Evolutionary conservation across 257 asterid species (phyloP).

Genomic region (Paulownia fortunei): DNA sequence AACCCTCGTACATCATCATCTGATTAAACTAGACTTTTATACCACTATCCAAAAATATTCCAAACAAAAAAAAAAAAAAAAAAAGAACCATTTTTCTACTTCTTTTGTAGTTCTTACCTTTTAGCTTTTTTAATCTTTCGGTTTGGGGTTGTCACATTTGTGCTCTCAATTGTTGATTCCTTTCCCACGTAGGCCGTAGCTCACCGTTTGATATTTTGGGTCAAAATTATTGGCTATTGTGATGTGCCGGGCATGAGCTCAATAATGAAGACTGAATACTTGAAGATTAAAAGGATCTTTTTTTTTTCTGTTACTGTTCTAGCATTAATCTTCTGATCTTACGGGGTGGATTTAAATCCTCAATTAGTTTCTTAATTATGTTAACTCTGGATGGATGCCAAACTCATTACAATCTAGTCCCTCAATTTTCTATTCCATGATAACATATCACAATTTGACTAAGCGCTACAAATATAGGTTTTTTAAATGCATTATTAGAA

Average conservation of each 20-base stretch:
- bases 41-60: not conserved
- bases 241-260: not conserved
- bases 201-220: slow-evolving; percentile 15
- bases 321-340: no score
- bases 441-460: no score
- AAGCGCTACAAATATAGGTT: no score
- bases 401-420: no score
- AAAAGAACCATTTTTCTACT: not conserved
- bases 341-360: no score
- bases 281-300: not conserved
- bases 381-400: no score
- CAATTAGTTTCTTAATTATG: no score
- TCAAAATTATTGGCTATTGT: slow-evolving; percentile 23
- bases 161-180: slow-evolving; percentile 11
- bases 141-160: slow-evolving; percentile 5
- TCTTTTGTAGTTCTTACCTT: not conserved
- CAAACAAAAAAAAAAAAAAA: not conserved
- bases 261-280: not conserved
- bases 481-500: no score
- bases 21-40: not conserved
- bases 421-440: no score
- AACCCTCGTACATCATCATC: not conserved
- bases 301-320: no score
- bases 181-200: slow-evolving; percentile 19
- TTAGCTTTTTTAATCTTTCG: slow-evolving; percentile 17